Conservation (phyloP, 345 rosid genomes). For the Linum tenue region DNA sequence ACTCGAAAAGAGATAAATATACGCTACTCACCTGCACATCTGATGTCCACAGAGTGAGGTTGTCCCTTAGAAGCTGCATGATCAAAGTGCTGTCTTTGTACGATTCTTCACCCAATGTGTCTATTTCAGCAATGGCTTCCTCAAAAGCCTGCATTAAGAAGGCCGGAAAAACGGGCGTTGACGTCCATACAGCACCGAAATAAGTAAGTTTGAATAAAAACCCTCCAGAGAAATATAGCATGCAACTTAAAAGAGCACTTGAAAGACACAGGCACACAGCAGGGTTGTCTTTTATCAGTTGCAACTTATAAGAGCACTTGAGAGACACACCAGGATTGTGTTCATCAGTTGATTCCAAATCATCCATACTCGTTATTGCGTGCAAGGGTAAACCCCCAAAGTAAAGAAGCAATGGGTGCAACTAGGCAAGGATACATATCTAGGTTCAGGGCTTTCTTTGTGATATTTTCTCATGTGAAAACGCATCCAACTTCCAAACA, state of each 20-base stretch:
- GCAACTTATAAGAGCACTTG: no score
- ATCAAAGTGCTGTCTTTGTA: slow-evolving; percentile 99
- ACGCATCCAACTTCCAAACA: neutral
- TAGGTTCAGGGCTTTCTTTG: neutral
- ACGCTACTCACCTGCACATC: slow-evolving; percentile 60
- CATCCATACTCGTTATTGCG: no score
- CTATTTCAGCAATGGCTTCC: slow-evolving; percentile 94
- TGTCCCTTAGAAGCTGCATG: slow-evolving; percentile 90
- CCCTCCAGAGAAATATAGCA: no score
- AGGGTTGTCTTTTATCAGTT: no score
- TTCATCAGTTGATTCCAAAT: no score
- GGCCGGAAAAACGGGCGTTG: neutral
- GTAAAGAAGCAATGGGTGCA: neutral
- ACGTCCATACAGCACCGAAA: no score
- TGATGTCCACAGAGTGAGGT: slow-evolving; percentile 97
- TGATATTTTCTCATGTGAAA: neutral
- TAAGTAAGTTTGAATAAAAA: no score
- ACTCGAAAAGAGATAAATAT: neutral
- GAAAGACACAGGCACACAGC: no score
- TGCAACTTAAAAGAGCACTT: no score
- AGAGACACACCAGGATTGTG: no score
- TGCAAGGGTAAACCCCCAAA: no score
- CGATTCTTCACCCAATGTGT: slow-evolving; percentile 89
- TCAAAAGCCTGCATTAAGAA: slow-evolving; percentile 59
- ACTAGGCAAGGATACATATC: neutral